Evolutionary conservation across 75 land plant species (phyloP).

Genomic region (Azolla pinnata): DNA sequence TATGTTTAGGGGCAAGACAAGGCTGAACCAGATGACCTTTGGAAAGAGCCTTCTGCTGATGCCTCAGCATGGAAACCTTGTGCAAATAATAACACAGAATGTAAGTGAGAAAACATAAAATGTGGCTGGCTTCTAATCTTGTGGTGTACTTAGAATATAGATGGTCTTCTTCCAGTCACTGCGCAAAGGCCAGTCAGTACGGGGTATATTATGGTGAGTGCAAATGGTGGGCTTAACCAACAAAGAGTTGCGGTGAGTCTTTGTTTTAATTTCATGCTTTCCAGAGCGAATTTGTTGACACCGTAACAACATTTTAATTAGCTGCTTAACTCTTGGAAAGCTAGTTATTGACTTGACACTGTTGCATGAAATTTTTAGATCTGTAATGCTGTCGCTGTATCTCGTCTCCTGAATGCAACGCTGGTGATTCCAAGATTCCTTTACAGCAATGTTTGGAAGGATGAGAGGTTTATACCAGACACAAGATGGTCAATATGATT

Average conservation of each 20-base stretch:
- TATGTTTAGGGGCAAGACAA: constrained; percentile 60
- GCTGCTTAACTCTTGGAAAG: too few species aligned
- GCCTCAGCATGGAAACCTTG: constrained; percentile 82
- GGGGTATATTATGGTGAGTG: constrained; percentile 86
- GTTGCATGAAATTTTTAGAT: too few species aligned
- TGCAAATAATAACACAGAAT: constrained; percentile 54
- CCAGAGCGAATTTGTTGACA: too few species aligned
- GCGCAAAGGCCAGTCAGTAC: constrained; percentile 25
- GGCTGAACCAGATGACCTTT: constrained; percentile 71
- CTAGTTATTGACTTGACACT: too few species aligned
- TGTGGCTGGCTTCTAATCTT: background rate
- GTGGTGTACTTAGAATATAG: constrained; percentile 4
- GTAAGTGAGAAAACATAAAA: constrained; percentile 31
- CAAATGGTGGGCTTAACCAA: constrained; percentile 97
- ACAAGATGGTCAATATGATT: too few species aligned
- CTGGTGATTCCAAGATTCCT: constrained; percentile 81
- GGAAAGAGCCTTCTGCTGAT: constrained; percentile 58
- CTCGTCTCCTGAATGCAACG: constrained; percentile 92
- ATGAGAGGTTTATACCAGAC: constrained; percentile 52
- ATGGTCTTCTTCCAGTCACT: background rate
- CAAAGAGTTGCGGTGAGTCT: constrained; percentile 86
- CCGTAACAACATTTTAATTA: too few species aligned
- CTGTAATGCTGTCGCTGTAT: constrained; percentile 89
- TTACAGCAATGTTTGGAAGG: constrained; percentile 80
- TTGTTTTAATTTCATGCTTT: too few species aligned